phyloP scores from a whole-genome alignment of 768 basidiomycete genomes.

The Tricholoma sp. region DNA sequence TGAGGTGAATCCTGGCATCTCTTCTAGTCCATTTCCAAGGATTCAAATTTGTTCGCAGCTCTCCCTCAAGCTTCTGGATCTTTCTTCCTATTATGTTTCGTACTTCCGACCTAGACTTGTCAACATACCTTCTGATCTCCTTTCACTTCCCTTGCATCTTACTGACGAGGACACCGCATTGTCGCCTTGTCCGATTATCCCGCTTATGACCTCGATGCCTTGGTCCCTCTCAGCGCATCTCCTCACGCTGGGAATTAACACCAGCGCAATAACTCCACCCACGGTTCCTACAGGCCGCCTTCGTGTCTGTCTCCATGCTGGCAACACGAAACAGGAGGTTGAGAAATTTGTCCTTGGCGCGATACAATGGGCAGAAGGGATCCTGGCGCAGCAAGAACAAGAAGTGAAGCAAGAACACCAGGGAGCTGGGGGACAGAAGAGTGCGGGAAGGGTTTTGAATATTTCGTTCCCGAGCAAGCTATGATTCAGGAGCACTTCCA shows the following conservation, averaged over 20 bases:
- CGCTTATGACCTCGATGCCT: background rate
- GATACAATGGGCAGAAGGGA: background rate
- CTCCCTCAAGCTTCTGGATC: background rate
- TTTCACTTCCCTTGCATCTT: background rate
- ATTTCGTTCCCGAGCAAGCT: too few species aligned
- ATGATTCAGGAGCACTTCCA: too few species aligned
- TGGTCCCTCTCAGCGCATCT: background rate
- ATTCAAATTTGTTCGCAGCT: background rate
- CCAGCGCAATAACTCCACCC: slow-evolving; percentile 49
- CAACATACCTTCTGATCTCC: background rate
- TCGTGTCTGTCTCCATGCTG: slow-evolving; percentile 58
- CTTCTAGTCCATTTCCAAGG: background rate
- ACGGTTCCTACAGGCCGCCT: slow-evolving; percentile 64
- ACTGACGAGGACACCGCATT: background rate
- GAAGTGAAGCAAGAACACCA: background rate
- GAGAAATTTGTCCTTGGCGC: background rate
- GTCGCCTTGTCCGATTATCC: background rate
- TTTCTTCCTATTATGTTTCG: background rate
- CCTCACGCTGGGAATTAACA: slow-evolving; percentile 17
- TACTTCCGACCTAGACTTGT: background rate
- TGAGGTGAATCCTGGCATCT: background rate
- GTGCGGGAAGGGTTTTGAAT: too few species aligned
- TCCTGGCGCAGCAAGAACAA: background rate
- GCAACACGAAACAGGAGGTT: slow-evolving; percentile 30
- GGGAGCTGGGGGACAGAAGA: too few species aligned